Conservation (phyloP, 1,284 basidiomycete species). For the Puccinia coronata region DNA sequence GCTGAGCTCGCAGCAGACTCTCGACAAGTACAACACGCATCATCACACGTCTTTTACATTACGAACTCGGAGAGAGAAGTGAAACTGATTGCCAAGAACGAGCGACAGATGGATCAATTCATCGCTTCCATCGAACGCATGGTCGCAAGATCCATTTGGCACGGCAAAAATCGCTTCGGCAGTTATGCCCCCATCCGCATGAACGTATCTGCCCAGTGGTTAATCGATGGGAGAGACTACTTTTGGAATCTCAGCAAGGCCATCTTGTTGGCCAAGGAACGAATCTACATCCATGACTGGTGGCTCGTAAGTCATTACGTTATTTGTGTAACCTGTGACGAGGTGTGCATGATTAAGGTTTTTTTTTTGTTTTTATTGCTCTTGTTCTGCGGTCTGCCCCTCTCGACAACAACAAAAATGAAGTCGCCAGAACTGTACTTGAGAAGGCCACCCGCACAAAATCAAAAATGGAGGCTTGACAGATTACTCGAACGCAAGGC, state of each 20-base stretch:
- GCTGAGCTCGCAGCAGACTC: slow-evolving; percentile 53
- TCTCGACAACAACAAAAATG: background rate
- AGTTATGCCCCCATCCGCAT: slow-evolving; percentile 91
- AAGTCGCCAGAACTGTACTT: slow-evolving; percentile 52
- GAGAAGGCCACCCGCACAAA: slow-evolving; percentile 55
- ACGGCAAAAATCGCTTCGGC: slow-evolving; percentile 79
- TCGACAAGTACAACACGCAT: slow-evolving; percentile 56
- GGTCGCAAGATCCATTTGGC: slow-evolving; percentile 75
- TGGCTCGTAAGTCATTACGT: slow-evolving; percentile 68
- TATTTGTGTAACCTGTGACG: slow-evolving; percentile 30
- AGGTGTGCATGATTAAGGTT: background rate
- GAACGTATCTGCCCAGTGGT: slow-evolving; percentile 95
- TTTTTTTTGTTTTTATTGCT: too few species aligned
- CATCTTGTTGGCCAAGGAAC: slow-evolving; percentile 83
- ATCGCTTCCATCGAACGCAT: slow-evolving; percentile 87
- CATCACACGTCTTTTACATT: slow-evolving; percentile 88
- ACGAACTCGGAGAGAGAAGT: slow-evolving; percentile 85
- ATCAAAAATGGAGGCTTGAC: slow-evolving; percentile 78
- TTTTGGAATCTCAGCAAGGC: slow-evolving; percentile 97
- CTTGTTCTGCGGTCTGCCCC: too few species aligned
- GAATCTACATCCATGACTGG: slow-evolving; percentile 81
- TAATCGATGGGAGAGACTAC: slow-evolving; percentile 97
- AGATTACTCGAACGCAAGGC: slow-evolving; percentile 86
- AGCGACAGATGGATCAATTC: slow-evolving; percentile 98
- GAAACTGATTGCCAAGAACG: slow-evolving; percentile 84